A percentile compares a stretch with the other conserved stretches of the same genome.
These are phyloP conservation scores for Hanseniaspora valbyensis DNA, from an alignment of 805 yeast genomes.

Conservation along the genomic window DNA sequence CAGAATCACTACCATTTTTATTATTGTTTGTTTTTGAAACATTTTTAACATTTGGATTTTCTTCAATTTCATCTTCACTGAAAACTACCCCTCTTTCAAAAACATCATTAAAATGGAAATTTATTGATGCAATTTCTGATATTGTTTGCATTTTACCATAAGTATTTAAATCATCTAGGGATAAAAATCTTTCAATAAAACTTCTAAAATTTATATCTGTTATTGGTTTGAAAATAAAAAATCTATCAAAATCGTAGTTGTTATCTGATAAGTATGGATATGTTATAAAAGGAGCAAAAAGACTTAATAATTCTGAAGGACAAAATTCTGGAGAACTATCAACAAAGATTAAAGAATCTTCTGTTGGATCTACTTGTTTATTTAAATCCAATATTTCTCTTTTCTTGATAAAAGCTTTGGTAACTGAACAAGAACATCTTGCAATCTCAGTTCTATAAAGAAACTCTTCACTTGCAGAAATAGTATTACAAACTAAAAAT, in stretches of 20 bases:
- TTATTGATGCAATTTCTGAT: slow-evolving; percentile 8
- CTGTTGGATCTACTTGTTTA: slow-evolving; percentile 5
- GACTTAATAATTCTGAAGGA: slow-evolving; percentile 1
- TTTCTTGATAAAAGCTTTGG: slow-evolving; percentile 9
- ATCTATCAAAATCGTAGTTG: slow-evolving; percentile 6
- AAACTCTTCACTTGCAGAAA: slow-evolving; percentile 12
- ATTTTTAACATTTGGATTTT: neutral
- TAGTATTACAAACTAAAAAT: neutral
- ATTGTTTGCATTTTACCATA: slow-evolving; percentile 3
- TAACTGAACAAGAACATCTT: slow-evolving; percentile 10
- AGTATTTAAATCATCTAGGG: neutral
- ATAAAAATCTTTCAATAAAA: slow-evolving; percentile 10
- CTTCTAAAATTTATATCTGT: slow-evolving; percentile 8
- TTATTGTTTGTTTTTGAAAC: neutral
- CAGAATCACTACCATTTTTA: neutral
- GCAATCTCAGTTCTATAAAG: slow-evolving; percentile 6
- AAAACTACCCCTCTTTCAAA: slow-evolving; percentile 13
- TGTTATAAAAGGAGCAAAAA: slow-evolving; percentile 10
- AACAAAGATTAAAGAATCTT: slow-evolving; percentile 8
- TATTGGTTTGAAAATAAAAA: slow-evolving; percentile 10
- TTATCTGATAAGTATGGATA: slow-evolving; percentile 13
- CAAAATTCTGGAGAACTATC: slow-evolving; percentile 9
- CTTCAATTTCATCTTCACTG: slow-evolving; percentile 1
- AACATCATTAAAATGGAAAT: slow-evolving; percentile 14
- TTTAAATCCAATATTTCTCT: slow-evolving; percentile 4